phyloP scores from a whole-genome alignment of 2,329 filamentous ascomycete species.

The Fusarium staphyleae region DNA sequence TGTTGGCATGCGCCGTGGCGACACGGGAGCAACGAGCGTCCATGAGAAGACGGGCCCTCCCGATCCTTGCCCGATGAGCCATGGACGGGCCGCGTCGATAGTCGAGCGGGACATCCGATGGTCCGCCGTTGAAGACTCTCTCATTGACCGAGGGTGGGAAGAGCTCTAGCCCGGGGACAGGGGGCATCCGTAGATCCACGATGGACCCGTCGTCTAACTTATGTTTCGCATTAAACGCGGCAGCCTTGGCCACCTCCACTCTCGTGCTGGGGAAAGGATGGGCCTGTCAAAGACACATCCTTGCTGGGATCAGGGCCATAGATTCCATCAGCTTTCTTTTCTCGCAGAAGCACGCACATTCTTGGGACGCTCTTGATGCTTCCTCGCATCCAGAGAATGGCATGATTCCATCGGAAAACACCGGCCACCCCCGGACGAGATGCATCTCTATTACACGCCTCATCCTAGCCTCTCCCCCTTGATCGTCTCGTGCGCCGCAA shows the following conservation, averaged over 20 bases:
- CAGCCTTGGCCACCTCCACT: constrained; percentile 4
- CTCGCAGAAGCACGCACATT: not conserved
- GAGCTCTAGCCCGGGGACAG: constrained; percentile 18
- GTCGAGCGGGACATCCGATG: constrained; percentile 17
- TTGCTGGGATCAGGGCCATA: not conserved
- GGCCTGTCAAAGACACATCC: not conserved
- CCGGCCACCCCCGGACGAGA: constrained; percentile 24
- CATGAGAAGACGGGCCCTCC: constrained; percentile 8
- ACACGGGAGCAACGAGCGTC: constrained; percentile 16
- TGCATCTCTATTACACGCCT: constrained; percentile 14
- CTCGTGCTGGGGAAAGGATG: not conserved
- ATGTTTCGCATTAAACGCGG: constrained; percentile 29
- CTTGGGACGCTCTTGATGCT: constrained; percentile 3
- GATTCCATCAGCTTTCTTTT: constrained; percentile 26
- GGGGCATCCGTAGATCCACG: constrained; percentile 2
- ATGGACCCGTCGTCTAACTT: constrained; percentile 19
- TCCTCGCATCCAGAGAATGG: constrained; percentile 38
- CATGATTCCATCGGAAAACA: constrained; percentile 42
- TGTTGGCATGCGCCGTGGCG: constrained; percentile 37
- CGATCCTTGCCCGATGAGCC: constrained; percentile 9
- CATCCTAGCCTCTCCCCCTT: constrained; percentile 17
- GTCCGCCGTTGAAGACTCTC: constrained; percentile 8
- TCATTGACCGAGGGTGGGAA: constrained; percentile 13
- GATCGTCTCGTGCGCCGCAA: constrained; percentile 5
- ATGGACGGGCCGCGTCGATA: constrained; percentile 1